Evolutionary conservation across 2,329 filamentous ascomycete species (phyloP).

Genomic region (Fusarium foetens): DNA sequence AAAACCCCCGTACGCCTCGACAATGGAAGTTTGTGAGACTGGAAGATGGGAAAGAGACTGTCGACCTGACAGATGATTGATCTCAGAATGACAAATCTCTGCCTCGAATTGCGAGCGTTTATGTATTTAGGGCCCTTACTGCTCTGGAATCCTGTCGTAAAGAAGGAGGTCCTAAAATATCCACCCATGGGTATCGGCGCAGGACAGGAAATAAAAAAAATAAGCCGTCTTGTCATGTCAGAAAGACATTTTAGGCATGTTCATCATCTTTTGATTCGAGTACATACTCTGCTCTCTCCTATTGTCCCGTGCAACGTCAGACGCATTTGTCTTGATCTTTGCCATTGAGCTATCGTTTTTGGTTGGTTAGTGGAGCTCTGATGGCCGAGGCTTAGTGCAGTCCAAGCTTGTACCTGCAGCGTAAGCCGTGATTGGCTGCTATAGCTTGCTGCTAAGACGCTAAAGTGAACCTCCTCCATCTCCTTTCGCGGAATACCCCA

Average conservation of each 20-base stretch:
- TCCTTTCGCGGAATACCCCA: constrained; percentile 43
- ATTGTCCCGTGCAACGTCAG: neutral
- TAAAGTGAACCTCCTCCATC: constrained; percentile 44
- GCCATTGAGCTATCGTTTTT: neutral
- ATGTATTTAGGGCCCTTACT: neutral
- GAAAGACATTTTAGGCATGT: too few species aligned
- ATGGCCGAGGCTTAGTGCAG: constrained; percentile 18
- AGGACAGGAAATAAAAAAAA: neutral
- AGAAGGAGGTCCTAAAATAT: neutral
- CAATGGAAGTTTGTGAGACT: constrained; percentile 27
- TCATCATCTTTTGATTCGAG: neutral
- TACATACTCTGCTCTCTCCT: neutral
- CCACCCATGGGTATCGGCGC: neutral
- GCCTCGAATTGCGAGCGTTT: neutral
- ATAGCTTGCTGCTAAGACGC: constrained; percentile 40
- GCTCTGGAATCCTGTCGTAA: neutral
- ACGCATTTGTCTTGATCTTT: constrained; percentile 4
- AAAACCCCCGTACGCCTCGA: neutral
- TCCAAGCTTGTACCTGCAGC: constrained; percentile 35
- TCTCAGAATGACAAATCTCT: neutral
- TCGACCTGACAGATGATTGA: constrained; percentile 34
- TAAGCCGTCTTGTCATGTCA: neutral
- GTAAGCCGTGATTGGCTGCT: constrained; percentile 34
- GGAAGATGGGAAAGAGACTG: constrained; percentile 15
- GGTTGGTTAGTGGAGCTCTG: constrained; percentile 26